These are phyloP conservation scores for Microsporum canis DNA, from an alignment of 2,329 filamentous ascomycete genomes.

Conservation along the genomic window DNA sequence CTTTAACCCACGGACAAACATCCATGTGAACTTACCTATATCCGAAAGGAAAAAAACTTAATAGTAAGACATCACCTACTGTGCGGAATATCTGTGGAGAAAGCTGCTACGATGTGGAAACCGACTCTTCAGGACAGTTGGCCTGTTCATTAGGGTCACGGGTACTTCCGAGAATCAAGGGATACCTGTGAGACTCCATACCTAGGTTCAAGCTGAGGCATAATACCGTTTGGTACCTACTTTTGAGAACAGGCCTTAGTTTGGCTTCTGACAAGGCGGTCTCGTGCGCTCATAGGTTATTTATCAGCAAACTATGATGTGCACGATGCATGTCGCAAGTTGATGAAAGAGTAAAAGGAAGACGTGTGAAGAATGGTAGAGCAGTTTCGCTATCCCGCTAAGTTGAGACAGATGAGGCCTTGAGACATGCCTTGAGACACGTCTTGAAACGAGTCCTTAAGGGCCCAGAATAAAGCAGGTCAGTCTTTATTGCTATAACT, in stretches of 20 bases:
- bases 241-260: neutral
- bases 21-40: too few relatives aligned
- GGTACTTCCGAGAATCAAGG: neutral
- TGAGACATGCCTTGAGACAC: slow-evolving; percentile 1
- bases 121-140: neutral
- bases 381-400: neutral
- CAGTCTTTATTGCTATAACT: neutral
- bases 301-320: neutral
- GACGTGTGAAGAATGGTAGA: neutral
- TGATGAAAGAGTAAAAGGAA: neutral
- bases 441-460: neutral
- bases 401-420: neutral
- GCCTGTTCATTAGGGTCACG: neutral
- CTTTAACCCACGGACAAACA: neutral
- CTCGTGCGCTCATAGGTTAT: neutral
- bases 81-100: neutral
- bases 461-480: neutral
- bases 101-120: neutral
- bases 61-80: neutral
- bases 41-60: neutral
- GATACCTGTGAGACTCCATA: neutral
- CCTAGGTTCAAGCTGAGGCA: neutral
- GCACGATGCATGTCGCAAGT: neutral
- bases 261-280: neutral
- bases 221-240: neutral